These are phyloP conservation scores for Solanum appendiculatum DNA, from an alignment of 257 asterid genomes.

Conservation along the genomic window DNA sequence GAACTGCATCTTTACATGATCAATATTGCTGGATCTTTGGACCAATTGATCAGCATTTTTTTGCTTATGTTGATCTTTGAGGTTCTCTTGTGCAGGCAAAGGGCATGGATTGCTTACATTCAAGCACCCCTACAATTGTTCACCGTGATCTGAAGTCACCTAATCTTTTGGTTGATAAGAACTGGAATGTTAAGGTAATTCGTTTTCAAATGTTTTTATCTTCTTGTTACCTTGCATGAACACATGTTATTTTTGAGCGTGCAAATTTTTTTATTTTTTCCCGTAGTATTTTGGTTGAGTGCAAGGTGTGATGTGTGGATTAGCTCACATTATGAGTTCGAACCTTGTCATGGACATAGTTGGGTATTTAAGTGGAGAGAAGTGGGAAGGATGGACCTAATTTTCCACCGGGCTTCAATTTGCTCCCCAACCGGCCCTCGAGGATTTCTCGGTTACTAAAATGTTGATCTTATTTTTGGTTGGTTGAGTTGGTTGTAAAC, in stretches of 20 bases:
- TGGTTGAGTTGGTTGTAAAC: not conserved
- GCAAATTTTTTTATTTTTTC: not conserved
- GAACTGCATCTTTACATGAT: not conserved
- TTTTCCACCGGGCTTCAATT: not conserved
- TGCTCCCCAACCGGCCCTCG: not conserved
- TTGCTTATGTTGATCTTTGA: slow-evolving; percentile 6
- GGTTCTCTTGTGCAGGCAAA: slow-evolving; percentile 57
- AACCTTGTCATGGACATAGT: not conserved
- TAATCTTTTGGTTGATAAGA: slow-evolving; percentile 88
- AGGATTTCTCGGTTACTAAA: not conserved
- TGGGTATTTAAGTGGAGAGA: not conserved
- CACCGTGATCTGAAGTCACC: slow-evolving; percentile 99
- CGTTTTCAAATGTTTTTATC: not conserved
- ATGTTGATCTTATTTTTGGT: not conserved
- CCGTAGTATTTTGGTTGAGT: not conserved
- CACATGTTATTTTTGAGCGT: not conserved
- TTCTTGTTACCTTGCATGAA: not conserved
- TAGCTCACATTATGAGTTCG: not conserved
- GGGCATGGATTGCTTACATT: slow-evolving; percentile 98
- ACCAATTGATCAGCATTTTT: not conserved
- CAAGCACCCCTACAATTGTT: slow-evolving; percentile 92
- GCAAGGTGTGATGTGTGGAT: not conserved
- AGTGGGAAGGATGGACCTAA: not conserved
- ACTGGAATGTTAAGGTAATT: slow-evolving; percentile 94
- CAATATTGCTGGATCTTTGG: not conserved